Base-by-base conservation (phyloP, 1,139 yeast genomes). In the Candida gigantensis region DNA sequence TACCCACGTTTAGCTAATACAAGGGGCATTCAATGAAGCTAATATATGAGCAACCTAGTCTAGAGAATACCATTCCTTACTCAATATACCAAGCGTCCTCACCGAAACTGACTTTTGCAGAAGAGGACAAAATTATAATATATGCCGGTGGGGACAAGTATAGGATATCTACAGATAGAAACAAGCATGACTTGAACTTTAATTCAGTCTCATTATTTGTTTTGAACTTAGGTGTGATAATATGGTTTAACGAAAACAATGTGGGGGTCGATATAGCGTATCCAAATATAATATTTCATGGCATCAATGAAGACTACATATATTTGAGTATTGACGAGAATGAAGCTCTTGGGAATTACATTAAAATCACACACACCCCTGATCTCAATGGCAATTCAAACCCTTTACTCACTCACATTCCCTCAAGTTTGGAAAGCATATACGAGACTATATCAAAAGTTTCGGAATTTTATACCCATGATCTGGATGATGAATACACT, bases 231-330 rank as follows among this genome's bases (percentile, higher is more conserved):
- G 48, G 57, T 37, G 43, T 72, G 18, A 39, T 71, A 6, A 34
- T 72, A 8, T 72, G 76, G 74, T 57, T 63, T 30, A 41, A 50
- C n/a, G 21, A 27, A 1, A 36, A 44, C n/a, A 42, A 46, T 6
- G 28, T 41, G 14, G 78, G 78, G 2, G 40, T 72, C 19, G 72
- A 65, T 42, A 37, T 72, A 9, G 68, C 74, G 3, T 73, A 72
- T 52, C 67, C 60, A 36, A 46, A 48, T 13, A 59, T 73, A 3
- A 50, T 62, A 8, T 46, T 72, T 21, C 74, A 68, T 48, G 77
- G 73, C 2, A 43, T 70, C 26, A 60, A 60, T 27, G 51, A 43
- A 14, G 45, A 46, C 10, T 44, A 41, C 6, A 51, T 73, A 32
- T 65, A 65, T 39, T 45, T 73, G 17, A 75, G 70, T 46, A 41